A percentile compares a stretch with the other conserved stretches of the same genome.
Evolutionary conservation across 371 early-diverging fungal species (phyloP).

Genomic region (Dinochytrium kinnereticum): DNA sequence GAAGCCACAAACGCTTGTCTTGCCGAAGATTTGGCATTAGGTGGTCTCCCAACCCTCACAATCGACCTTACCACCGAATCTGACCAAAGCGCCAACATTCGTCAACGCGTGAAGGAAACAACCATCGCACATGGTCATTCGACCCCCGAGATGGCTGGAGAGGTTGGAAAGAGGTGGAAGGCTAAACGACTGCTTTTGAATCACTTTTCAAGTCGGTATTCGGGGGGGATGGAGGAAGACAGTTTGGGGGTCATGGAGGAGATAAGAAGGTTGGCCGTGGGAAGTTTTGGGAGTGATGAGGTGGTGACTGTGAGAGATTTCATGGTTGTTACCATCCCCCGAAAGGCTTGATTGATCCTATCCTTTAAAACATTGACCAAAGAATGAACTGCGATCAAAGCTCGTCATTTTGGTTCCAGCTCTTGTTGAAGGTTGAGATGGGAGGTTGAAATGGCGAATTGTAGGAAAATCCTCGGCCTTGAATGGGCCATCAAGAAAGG

Average conservation of each 20-base stretch:
- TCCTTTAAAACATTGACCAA: too few relatives aligned
- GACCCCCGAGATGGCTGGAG: slow-evolving; percentile 68
- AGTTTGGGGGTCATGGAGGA: slow-evolving; percentile 60
- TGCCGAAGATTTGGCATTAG: slow-evolving; percentile 31
- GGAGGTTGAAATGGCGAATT: too few relatives aligned
- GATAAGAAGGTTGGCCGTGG: slow-evolving; percentile 53
- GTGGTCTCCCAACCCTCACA: slow-evolving; percentile 31
- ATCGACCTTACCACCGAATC: background rate
- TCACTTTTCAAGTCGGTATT: slow-evolving; percentile 66
- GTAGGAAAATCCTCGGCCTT: too few relatives aligned
- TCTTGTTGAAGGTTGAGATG: too few relatives aligned
- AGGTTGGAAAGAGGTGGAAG: slow-evolving; percentile 49
- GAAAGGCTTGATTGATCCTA: background rate
- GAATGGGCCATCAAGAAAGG: too few relatives aligned
- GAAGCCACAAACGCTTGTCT: slow-evolving; percentile 67
- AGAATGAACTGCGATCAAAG: too few relatives aligned
- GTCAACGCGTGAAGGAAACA: slow-evolving; percentile 39
- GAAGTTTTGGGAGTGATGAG: slow-evolving; percentile 43
- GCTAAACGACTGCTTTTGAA: slow-evolving; percentile 59
- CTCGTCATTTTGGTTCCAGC: too few relatives aligned
- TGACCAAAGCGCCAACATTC: background rate
- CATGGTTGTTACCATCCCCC: slow-evolving; percentile 16
- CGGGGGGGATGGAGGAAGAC: slow-evolving; percentile 54
- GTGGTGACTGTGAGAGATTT: slow-evolving; percentile 40
- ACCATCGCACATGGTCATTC: slow-evolving; percentile 64